A percentile compares a stretch with the other conserved stretches of the same genome.
phyloP scores from a whole-genome alignment of 768 basidiomycete genomes.

The Tylopilus subfusipes region DNA sequence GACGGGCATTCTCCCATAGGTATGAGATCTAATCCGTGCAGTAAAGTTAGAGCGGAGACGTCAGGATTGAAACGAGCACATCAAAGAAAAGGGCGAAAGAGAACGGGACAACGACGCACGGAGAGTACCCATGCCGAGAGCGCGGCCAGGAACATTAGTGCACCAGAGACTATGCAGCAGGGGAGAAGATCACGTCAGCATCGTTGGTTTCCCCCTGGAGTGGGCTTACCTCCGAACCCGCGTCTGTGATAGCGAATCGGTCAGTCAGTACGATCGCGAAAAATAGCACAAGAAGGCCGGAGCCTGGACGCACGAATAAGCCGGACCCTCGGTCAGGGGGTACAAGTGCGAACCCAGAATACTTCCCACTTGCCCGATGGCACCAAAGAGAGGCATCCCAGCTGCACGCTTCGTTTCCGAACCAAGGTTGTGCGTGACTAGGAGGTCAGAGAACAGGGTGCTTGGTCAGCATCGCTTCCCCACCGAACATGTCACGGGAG shows the following conservation, averaged over 20 bases:
- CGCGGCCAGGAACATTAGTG: slow-evolving; percentile 25
- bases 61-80: not conserved
- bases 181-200: not conserved
- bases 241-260: not conserved
- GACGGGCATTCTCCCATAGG: slow-evolving; percentile 53
- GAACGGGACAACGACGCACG: slow-evolving; percentile 8
- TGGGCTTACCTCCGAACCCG: slow-evolving; percentile 1
- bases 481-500: not conserved
- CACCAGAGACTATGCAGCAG: slow-evolving; percentile 11
- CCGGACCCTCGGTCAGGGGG: slow-evolving; percentile 39
- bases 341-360: slow-evolving; percentile 42
- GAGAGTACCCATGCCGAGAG: slow-evolving; percentile 18
- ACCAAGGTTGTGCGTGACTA: slow-evolving; percentile 42
- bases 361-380: slow-evolving; percentile 42
- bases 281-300: not conserved
- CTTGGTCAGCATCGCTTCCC: not conserved
- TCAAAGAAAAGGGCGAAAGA: not conserved
- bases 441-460: not conserved
- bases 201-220: not conserved
- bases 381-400: slow-evolving; percentile 40
- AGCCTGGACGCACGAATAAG: slow-evolving; percentile 32
- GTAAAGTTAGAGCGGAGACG: not conserved
- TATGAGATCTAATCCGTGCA: slow-evolving; percentile 49
- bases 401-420: slow-evolving; percentile 46
- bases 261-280: not conserved